Percentiles rank a stretch among this genome's conserved stretches.
Conservation (phyloP, 768 basidiomycete species). For the Dentipellis fragilis region DNA sequence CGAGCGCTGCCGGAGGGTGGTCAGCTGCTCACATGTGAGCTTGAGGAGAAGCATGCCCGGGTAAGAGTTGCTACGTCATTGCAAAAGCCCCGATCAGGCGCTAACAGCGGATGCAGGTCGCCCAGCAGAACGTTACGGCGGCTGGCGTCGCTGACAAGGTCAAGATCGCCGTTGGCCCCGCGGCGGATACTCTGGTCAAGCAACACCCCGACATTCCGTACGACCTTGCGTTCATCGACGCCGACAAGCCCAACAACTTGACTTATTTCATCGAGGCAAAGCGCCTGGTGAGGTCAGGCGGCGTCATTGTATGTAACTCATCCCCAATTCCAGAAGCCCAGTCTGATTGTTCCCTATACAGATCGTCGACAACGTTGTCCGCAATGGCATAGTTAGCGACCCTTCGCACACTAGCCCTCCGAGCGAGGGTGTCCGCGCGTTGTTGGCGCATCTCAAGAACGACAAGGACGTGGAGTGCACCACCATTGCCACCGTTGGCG, state of each 20-base stretch:
- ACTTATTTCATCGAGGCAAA: slow-evolving; percentile 53
- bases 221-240: slow-evolving; percentile 66
- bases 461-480: slow-evolving; percentile 33
- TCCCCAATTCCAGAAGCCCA: slow-evolving; percentile 1
- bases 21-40: slow-evolving; percentile 34
- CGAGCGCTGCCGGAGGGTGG: slow-evolving; percentile 39
- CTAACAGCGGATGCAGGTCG: not conserved
- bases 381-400: not conserved
- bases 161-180: slow-evolving; percentile 41
- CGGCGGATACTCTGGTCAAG: slow-evolving; percentile 36
- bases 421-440: not conserved
- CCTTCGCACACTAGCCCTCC: not conserved
- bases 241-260: slow-evolving; percentile 48
- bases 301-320: slow-evolving; percentile 41
- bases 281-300: slow-evolving; percentile 46
- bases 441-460: slow-evolving; percentile 36
- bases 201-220: slow-evolving; percentile 41
- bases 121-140: slow-evolving; percentile 31
- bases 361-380: not conserved
- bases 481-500: slow-evolving; percentile 25
- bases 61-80: slow-evolving; percentile 19
- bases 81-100: not conserved
- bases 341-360: not conserved
- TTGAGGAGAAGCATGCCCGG: slow-evolving; percentile 35
- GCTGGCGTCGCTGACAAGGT: slow-evolving; percentile 43